Base-by-base conservation (phyloP, 345 rosid genomes). In the Salix brachista region DNA sequence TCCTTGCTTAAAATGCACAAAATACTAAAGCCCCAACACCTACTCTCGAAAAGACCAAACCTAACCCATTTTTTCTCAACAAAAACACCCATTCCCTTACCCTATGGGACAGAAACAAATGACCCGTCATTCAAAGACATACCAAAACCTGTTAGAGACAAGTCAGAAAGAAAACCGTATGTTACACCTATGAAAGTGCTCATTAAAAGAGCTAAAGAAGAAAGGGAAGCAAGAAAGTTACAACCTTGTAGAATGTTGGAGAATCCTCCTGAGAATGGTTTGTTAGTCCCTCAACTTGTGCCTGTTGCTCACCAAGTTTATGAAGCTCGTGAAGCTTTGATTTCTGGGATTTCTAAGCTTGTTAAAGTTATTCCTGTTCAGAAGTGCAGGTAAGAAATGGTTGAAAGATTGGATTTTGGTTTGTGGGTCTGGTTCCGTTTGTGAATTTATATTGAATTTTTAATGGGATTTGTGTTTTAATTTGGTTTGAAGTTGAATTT, bases 91-190 rank as follows among this genome's bases (percentile, higher is more conserved):
- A 61, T n/a, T 5, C 71, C 9, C 58, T 65, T 36, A 21, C 72
- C 74, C 39, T 44, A 30, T 30, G 69, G 23, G 16, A 39, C 56
- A 8, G 32, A 42, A 9, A 4, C 52, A 61, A 85, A 82, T 5
- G 89, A 90, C 81, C 84, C 87, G 83, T 75, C 74, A 36, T 92
- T 86, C 75, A 62, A 80, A 19, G 97, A 94, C 69, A 72, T 91
- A 65, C 97, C 97, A 21, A 89, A 89, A 80, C 94, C 90, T 14
- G 87, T 83, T 26, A 74, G 83, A 80, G 89, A 89, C 75, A 92
- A 90, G 82, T 88, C 97, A 17, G 84, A 89, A 87, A 90, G 98
- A 80, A 94, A 92, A 79, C 97, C 96, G 6, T 91, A 87, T 50
- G 87, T 82, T 26, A 94, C 96, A 8, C 97, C 97, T 12, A 86